These are phyloP conservation scores for Blumeria graminis DNA, from an alignment of 2,329 filamentous ascomycete genomes.

Conservation along the genomic window DNA sequence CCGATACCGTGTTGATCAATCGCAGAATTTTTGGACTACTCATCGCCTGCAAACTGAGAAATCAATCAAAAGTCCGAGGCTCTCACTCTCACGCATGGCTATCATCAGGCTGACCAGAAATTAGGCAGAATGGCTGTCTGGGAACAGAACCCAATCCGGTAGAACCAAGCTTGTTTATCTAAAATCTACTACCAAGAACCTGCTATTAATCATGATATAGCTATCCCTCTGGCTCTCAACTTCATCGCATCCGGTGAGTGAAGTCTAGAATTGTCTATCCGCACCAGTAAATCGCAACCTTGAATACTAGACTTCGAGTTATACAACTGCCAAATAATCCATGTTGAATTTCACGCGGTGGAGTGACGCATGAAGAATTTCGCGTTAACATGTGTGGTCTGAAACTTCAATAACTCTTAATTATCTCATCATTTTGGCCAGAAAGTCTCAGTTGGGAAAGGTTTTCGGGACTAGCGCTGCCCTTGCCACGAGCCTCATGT, in stretches of 20 bases:
- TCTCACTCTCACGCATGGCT: not conserved
- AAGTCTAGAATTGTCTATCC: conserved; percentile 14
- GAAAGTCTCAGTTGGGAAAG: too few relatives aligned
- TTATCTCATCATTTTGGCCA: too few relatives aligned
- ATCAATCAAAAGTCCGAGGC: conserved; percentile 15
- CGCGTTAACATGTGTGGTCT: too few relatives aligned
- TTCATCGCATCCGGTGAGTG: conserved; percentile 85
- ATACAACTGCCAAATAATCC: too few relatives aligned
- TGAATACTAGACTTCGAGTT: too few relatives aligned
- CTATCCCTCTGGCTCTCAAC: conserved; percentile 60
- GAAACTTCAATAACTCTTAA: too few relatives aligned
- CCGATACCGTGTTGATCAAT: conserved; percentile 3
- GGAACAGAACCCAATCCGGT: conserved; percentile 71
- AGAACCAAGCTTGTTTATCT: conserved; percentile 17
- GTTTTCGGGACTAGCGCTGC: too few relatives aligned
- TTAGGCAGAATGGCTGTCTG: conserved; percentile 40
- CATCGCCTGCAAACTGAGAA: conserved; percentile 29
- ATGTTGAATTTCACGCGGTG: too few relatives aligned
- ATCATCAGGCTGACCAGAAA: conserved; percentile 1
- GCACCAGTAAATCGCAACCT: conserved; percentile 16
- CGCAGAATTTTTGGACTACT: conserved; percentile 35
- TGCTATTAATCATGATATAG: conserved; percentile 19
- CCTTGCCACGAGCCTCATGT: too few relatives aligned
- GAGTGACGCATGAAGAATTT: too few relatives aligned
- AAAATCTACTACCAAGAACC: not conserved